These are phyloP conservation scores for Jaltomata sinuosa DNA, from an alignment of 257 asterid genomes.

Conservation along the genomic window DNA sequence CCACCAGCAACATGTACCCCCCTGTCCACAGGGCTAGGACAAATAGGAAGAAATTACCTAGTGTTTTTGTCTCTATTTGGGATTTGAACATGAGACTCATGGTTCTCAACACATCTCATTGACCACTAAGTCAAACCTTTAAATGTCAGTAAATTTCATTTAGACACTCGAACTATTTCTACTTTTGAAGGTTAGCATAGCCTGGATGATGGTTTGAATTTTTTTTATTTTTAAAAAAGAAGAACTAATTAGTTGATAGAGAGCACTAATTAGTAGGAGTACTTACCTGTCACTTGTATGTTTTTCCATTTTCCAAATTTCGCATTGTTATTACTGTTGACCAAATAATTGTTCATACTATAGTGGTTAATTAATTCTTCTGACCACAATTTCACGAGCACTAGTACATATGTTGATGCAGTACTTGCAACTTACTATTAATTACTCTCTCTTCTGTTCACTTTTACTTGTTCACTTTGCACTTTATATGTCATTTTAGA, in stretches of 20 bases:
- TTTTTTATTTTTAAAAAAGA: neutral
- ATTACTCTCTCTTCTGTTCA: no score
- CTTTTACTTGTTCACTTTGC: no score
- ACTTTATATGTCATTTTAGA: no score
- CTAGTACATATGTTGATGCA: neutral
- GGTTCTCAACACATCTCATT: no score
- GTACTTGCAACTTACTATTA: neutral
- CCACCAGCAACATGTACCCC: no score
- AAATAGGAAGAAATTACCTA: no score
- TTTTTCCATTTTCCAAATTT: neutral
- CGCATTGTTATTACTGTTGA: neutral
- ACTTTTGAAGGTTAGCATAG: neutral
- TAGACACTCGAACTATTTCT: neutral
- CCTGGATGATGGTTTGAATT: neutral
- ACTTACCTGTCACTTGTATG: neutral
- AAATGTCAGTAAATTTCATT: neutral
- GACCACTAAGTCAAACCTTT: no score
- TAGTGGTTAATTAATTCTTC: neutral
- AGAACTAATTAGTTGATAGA: neutral
- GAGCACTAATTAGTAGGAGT: neutral
- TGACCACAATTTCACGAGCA: neutral
- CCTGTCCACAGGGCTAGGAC: no score
- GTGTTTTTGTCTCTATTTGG: no score
- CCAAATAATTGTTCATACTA: neutral
- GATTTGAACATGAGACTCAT: no score